A percentile compares a stretch with the other conserved stretches of the same genome.
Evolutionary conservation across 768 basidiomycete genomes (phyloP).

Genomic region (Amanita pallidorosea): DNA sequence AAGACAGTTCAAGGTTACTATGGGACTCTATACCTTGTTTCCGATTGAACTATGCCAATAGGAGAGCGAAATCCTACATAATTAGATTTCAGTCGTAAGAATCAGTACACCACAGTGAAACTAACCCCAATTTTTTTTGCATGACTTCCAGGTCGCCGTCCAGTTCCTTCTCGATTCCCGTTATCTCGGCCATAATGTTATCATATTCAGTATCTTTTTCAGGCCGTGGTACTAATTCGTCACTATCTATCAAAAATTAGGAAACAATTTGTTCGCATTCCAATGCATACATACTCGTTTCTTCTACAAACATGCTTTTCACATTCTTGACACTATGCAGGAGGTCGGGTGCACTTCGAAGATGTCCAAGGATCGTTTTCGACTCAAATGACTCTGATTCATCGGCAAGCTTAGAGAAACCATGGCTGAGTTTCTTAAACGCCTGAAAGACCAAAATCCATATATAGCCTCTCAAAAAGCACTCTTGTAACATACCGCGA

Average conservation of each 20-base stretch:
- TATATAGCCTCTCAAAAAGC: neutral
- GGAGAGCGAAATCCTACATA: slow-evolving; percentile 20
- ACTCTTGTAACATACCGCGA: slow-evolving; percentile 36
- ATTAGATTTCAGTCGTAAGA: neutral
- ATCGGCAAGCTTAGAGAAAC: slow-evolving; percentile 51
- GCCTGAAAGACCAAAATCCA: slow-evolving; percentile 29
- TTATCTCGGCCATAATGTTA: slow-evolving; percentile 59
- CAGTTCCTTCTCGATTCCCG: slow-evolving; percentile 57
- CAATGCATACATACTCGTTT: slow-evolving; percentile 40
- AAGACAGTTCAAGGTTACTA: neutral
- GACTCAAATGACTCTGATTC: slow-evolving; percentile 68
- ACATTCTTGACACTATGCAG: slow-evolving; percentile 61
- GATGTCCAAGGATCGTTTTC: slow-evolving; percentile 59
- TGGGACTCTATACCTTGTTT: slow-evolving; percentile 50
- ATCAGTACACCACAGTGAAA: neutral
- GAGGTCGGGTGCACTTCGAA: slow-evolving; percentile 78
- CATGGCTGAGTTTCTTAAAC: slow-evolving; percentile 64
- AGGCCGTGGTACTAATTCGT: slow-evolving; percentile 68
- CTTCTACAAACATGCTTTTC: slow-evolving; percentile 54
- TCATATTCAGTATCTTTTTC: slow-evolving; percentile 87
- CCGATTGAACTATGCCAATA: slow-evolving; percentile 62
- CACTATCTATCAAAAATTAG: slow-evolving; percentile 29
- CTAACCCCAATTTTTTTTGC: slow-evolving; percentile 58
- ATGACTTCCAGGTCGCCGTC: slow-evolving; percentile 58
- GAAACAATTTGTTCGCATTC: neutral